Evolutionary conservation across 106 monocot genomes (phyloP).

Genomic region (Dioscorea alata): DNA sequence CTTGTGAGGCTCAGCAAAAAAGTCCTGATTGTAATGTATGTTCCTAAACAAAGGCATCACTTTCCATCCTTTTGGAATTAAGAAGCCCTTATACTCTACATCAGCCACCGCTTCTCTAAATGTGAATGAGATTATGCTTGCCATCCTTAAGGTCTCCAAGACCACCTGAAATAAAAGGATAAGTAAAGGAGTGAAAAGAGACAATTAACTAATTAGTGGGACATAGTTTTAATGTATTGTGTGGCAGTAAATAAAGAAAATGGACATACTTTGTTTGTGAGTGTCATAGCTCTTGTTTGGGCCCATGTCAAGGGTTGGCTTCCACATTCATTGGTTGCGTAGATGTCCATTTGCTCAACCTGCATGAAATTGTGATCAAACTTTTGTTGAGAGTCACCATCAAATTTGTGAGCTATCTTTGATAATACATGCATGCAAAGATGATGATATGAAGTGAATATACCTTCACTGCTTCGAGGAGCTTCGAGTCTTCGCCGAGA

Average conservation of each 20-base stretch:
- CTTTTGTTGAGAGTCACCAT: neutral
- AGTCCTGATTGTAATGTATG: conserved; percentile 82
- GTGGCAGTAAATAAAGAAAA: neutral
- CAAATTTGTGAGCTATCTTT: neutral
- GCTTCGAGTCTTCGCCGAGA: conserved; percentile 56
- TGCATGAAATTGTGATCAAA: conserved; percentile 14
- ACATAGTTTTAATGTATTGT: neutral
- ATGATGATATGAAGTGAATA: neutral
- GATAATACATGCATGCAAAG: too few species aligned
- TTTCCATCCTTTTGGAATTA: conserved; percentile 97
- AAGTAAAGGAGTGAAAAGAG: neutral
- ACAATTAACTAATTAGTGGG: neutral
- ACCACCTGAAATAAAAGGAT: conserved; percentile 41
- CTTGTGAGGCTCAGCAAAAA: conserved; percentile 58
- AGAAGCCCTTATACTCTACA: conserved; percentile 85
- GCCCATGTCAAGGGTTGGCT: conserved; percentile 57
- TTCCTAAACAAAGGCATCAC: conserved; percentile 95
- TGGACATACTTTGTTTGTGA: conserved; percentile 58
- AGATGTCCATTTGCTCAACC: conserved; percentile 65
- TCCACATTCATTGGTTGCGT: conserved; percentile 37
- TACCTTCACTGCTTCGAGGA: conserved; percentile 72
- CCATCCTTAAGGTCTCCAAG: conserved; percentile 88
- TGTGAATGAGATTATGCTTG: conserved; percentile 89
- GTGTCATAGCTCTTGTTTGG: conserved; percentile 67
- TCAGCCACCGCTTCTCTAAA: conserved; percentile 85